Evolutionary conservation across 441 rosid species (phyloP).

Genomic region (Codiaeum variegatum): DNA sequence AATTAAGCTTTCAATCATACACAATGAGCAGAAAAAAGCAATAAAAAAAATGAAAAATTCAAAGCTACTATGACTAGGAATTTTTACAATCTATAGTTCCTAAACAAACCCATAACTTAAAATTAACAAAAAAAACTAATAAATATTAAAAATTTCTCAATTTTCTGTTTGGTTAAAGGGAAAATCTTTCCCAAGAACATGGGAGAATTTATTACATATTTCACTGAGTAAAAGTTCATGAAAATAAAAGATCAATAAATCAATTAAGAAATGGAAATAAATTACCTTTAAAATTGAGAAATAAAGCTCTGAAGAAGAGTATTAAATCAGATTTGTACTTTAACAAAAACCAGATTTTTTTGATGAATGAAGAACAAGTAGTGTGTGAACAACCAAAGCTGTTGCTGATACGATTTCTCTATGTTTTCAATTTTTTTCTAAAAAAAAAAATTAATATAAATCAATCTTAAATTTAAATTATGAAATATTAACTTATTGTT

Average conservation of each 20-base stretch:
- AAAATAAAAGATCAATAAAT: background rate
- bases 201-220: background rate
- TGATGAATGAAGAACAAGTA: background rate
- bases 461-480: too few relatives aligned
- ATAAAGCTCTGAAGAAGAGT: background rate
- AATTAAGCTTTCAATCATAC: background rate
- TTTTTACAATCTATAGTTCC: background rate
- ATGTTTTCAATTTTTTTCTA: background rate
- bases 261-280: background rate
- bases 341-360: background rate
- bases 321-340: too few relatives aligned
- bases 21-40: background rate
- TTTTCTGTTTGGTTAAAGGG: background rate
- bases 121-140: background rate
- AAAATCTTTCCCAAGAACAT: conserved; percentile 4
- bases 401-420: background rate
- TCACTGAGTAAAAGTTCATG: background rate
- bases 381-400: background rate
- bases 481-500: too few relatives aligned
- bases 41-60: background rate
- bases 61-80: background rate
- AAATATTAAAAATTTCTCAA: background rate
- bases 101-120: background rate
- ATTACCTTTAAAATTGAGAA: conserved; percentile 1
- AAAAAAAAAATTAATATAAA: too few relatives aligned